phyloP scores from a whole-genome alignment of 2,329 filamentous ascomycete genomes.

The Biscogniauxia marginata region DNA sequence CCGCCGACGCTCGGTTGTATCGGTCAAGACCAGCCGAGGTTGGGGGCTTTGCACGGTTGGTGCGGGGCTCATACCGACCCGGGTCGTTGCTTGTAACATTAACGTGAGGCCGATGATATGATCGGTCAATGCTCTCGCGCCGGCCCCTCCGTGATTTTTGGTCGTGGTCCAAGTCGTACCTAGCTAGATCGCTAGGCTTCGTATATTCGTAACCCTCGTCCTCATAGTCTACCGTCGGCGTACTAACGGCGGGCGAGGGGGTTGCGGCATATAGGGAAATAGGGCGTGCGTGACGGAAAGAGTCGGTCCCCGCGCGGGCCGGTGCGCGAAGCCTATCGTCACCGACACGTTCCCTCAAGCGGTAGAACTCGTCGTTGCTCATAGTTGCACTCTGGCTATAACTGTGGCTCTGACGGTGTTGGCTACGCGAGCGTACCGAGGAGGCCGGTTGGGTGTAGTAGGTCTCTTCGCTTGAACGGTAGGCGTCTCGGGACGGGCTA shows the following conservation, averaged over 20 bases:
- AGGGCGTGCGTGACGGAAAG: conserved; percentile 48
- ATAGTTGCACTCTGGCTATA: conserved; percentile 47
- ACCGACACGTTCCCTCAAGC: conserved; percentile 46
- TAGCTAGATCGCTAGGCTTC: conserved; percentile 59
- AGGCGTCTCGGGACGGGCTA: conserved; percentile 53
- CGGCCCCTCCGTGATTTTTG: conserved; percentile 40
- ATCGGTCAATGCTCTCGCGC: conserved; percentile 55
- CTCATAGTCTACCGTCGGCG: conserved; percentile 48
- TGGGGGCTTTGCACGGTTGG: conserved; percentile 60
- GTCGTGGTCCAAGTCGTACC: conserved; percentile 59
- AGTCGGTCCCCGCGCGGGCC: conserved; percentile 39
- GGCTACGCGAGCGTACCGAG: conserved; percentile 52
- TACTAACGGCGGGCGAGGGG: conserved; percentile 32
- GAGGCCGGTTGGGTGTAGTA: conserved; percentile 60
- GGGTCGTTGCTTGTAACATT: conserved; percentile 49
- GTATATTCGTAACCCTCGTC: conserved; percentile 64
- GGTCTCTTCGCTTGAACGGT: conserved; percentile 51
- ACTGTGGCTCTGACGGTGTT: conserved; percentile 37
- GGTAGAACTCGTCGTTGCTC: conserved; percentile 51
- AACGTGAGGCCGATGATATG: conserved; percentile 55
- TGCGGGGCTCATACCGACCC: conserved; percentile 42
- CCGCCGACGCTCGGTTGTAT: conserved; percentile 49
- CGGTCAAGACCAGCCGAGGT: conserved; percentile 70
- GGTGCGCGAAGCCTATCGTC: conserved; percentile 42
- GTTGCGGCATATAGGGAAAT: conserved; percentile 39